Evolutionary conservation across 495 filamentous ascomycete species (phyloP).

Genomic region (Penicillium coprophilum): DNA sequence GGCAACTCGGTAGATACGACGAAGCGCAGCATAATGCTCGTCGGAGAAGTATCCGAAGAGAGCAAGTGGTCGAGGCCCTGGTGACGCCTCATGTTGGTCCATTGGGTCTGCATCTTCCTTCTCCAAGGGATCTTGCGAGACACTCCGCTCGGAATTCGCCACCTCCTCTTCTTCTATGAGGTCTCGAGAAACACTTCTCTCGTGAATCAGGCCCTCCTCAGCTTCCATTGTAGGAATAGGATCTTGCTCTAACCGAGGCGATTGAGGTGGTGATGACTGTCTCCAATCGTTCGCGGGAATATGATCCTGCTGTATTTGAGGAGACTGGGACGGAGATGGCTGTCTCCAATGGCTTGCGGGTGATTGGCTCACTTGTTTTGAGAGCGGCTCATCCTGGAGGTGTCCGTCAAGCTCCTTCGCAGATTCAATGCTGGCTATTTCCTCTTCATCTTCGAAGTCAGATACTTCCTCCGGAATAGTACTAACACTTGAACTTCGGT

Average conservation of each 20-base stretch:
- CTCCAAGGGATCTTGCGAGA: conserved; percentile 9
- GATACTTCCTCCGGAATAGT: conserved; percentile 22
- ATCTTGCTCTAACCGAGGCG: conserved; percentile 3
- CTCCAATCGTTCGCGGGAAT: conserved; percentile 8
- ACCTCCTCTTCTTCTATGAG: conserved; percentile 5
- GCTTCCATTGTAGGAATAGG: conserved; percentile 2
- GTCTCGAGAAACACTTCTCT: not conserved
- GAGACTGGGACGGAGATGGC: conserved; percentile 4
- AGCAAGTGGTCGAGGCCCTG: conserved; percentile 28
- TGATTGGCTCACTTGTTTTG: conserved; percentile 16
- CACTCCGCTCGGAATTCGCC: conserved; percentile 11
- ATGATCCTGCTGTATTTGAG: conserved; percentile 3
- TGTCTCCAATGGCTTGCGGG: conserved; percentile 13
- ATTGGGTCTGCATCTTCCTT: conserved; percentile 10
- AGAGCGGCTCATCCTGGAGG: conserved; percentile 15
- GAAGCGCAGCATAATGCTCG: conserved; percentile 43
- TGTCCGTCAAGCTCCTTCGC: conserved; percentile 17
- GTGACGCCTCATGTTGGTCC: conserved; percentile 15
- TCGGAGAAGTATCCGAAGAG: conserved; percentile 48
- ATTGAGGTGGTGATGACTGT: conserved; percentile 7
- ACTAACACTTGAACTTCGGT: conserved; percentile 21
- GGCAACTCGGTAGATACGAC: conserved; percentile 42
- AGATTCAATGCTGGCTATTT: conserved; percentile 12
- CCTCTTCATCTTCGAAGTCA: conserved; percentile 25
- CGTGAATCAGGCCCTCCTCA: conserved; percentile 1